Evolutionary conservation across 108 stramenopile genomes (phyloP), one percentile per base, ranked within the genome.

Genomic region (Nitzschia inconspicua): DNA sequence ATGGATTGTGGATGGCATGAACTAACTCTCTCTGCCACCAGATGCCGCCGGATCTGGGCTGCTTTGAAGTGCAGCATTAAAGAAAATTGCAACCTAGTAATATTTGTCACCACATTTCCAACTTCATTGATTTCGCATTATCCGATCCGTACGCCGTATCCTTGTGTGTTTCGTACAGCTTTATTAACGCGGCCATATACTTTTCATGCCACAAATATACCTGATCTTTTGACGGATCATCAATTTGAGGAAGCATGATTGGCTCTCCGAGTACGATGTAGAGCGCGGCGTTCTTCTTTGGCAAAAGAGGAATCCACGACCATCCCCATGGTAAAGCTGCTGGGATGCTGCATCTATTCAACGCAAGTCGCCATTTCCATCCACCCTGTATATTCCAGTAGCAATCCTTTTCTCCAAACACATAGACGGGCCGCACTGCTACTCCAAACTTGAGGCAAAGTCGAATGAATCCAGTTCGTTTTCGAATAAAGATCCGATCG

Each of bases 61-160:
- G n/a, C n/a, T n/a, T n/a, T n/a, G n/a, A n/a, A n/a, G n/a, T n/a
- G n/a, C n/a, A n/a, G n/a, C n/a, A n/a, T n/a, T n/a, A n/a, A n/a
- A n/a, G n/a, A n/a, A n/a, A n/a, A n/a, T n/a, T n/a, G n/a, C n/a
- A n/a, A n/a, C n/a, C n/a, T n/a, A n/a, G n/a, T n/a, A n/a, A n/a
- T n/a, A n/a, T n/a, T n/a, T n/a, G n/a, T 54, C 35, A 84, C 83
- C 83, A 84, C 28, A 84, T 28, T 56, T 84, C 83, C 27, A 84
- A 44, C 55, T 84, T 77, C 10, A 47, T 44, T 4, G 27, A 47
- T 58, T 82, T 74, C 16, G 65, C 76, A 20, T 51, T 31, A 20
- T 71, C 65, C 3, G 53, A 8, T 36, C 79, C 82, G 52, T 83
- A 86, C 14, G 73, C 77, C 26, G 24, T 63, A 50, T 78, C 79